Base-by-base conservation (phyloP, 371 early-diverging fungal species). In the Lichtheimia hyalospora region DNA sequence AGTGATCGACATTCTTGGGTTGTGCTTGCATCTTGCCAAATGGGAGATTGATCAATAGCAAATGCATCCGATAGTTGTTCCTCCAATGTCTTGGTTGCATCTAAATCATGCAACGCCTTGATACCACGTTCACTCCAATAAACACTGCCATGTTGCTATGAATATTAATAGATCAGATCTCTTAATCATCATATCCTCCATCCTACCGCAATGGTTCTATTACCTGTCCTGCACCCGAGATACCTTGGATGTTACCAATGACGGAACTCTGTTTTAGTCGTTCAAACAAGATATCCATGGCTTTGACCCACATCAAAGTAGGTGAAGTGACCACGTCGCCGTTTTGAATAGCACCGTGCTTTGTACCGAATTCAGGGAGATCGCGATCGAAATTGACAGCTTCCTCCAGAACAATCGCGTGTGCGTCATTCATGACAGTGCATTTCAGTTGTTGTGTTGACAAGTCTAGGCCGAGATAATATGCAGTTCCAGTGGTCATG, bases 1-100 rank as follows among this genome's bases (percentile, higher is more conserved):
- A 92, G 70, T 3, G 71, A 64, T 8, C 69, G 69, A 54, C 94
- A 93, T 61, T 92, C 84, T 39, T 67, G 49, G 0, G 71, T 63
- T 2, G 93, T 92, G 63, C 91, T 92, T 8, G 90, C 82, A 57
- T 93, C 94, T 69, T 90, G 89, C 94, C 94, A 93, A 58, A 90
- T 92, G 3, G 94, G 94, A 2, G 91, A 91, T 39, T 85, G 68
- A 13, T 42, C 15, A 24, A 89, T 60, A 1, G 90, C 64, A 69
- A 93, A 92, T 0, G 82, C 87, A 28, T 75, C 55, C 28, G 62
- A 49, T 21, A 92, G 69, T 57, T 91, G 89, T 2, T 72, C 76
- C 12, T 16, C 48, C 6, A 92, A 69, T 0, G 83, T 43, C 15
- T 50, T 25, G 0, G 23, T 12, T 0, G 70, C 10, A 49, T 80